Evolutionary conservation across 805 yeast species (phyloP).

Genomic region (Danielia reshetovae): DNA sequence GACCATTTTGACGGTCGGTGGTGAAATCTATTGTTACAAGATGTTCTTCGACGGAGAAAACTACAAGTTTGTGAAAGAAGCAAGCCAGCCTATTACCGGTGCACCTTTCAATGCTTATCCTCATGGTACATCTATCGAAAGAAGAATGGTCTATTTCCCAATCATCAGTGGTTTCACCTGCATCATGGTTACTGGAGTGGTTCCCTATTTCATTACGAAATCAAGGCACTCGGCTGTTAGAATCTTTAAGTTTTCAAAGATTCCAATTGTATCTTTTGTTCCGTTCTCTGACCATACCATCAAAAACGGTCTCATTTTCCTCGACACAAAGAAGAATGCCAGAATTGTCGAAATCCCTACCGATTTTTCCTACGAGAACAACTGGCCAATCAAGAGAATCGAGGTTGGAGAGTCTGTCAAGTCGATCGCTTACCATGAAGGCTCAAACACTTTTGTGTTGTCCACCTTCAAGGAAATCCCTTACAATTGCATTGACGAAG

Average conservation of each 20-base stretch:
- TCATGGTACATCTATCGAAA: conserved; percentile 63
- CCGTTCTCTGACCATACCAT: conserved; percentile 41
- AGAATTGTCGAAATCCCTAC: conserved; percentile 51
- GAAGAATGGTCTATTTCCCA: conserved; percentile 58
- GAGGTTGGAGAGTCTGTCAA: conserved; percentile 59
- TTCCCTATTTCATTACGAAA: conserved; percentile 66
- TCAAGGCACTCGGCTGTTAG: conserved; percentile 60
- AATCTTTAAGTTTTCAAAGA: conserved; percentile 60
- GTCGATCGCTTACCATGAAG: conserved; percentile 65
- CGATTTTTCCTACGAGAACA: conserved; percentile 53
- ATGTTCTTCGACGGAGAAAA: conserved; percentile 46
- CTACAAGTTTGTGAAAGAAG: conserved; percentile 40
- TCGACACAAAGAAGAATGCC: conserved; percentile 67
- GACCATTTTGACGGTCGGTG: conserved; percentile 73
- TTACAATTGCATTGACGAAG: conserved; percentile 70
- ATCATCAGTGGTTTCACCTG: conserved; percentile 55
- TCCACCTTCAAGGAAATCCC: conserved; percentile 58
- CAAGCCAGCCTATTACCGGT: conserved; percentile 55
- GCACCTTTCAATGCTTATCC: conserved; percentile 78
- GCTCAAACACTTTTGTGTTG: conserved; percentile 56
- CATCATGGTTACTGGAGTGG: conserved; percentile 69
- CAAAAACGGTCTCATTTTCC: conserved; percentile 58
- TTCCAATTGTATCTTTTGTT: conserved; percentile 65
- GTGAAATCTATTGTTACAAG: conserved; percentile 69
- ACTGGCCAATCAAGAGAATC: conserved; percentile 54